Percentiles rank a stretch among this genome's conserved stretches.
These are phyloP conservation scores for Phialemoniopsis sp. DNA, from an alignment of 2,329 filamentous ascomycete genomes.

Conservation along the genomic window DNA sequence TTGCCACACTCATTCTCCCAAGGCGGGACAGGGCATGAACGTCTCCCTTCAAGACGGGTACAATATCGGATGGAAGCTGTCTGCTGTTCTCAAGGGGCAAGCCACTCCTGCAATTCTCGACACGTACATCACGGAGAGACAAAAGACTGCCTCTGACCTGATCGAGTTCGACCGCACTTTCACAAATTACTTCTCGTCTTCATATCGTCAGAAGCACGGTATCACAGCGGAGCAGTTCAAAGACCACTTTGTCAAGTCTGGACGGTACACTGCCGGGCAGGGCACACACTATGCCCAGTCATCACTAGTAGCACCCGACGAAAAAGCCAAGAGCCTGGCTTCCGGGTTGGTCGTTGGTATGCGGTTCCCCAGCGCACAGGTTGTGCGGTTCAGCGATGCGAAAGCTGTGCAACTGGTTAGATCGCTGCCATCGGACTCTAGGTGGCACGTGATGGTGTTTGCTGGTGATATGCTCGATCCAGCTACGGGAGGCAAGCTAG, in stretches of 20 bases:
- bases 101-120: conserved; percentile 37
- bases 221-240: conserved; percentile 45
- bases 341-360: conserved; percentile 35
- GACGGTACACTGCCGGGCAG: conserved; percentile 56
- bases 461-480: conserved; percentile 41
- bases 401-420: conserved; percentile 49
- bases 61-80: conserved; percentile 59
- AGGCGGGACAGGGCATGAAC: conserved; percentile 62
- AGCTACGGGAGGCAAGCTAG: conserved; percentile 19
- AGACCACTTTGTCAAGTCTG: conserved; percentile 52
- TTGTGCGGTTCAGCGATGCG: conserved; percentile 57
- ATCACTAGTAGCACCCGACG: conserved; percentile 27
- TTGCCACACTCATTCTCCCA: conserved; percentile 63
- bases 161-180: conserved; percentile 57
- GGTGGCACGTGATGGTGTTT: conserved; percentile 48
- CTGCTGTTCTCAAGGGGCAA: conserved; percentile 38
- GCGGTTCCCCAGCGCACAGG: conserved; percentile 53
- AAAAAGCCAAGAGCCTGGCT: conserved; percentile 3
- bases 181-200: conserved; percentile 46
- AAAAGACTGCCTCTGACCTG: conserved; percentile 49
- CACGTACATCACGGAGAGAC: conserved; percentile 49
- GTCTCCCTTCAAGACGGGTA: conserved; percentile 59
- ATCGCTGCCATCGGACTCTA: conserved; percentile 38
- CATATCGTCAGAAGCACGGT: conserved; percentile 26
- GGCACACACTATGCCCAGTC: conserved; percentile 51